phyloP scores from a whole-genome alignment of 768 basidiomycete genomes.

The Suillus subaureus region DNA sequence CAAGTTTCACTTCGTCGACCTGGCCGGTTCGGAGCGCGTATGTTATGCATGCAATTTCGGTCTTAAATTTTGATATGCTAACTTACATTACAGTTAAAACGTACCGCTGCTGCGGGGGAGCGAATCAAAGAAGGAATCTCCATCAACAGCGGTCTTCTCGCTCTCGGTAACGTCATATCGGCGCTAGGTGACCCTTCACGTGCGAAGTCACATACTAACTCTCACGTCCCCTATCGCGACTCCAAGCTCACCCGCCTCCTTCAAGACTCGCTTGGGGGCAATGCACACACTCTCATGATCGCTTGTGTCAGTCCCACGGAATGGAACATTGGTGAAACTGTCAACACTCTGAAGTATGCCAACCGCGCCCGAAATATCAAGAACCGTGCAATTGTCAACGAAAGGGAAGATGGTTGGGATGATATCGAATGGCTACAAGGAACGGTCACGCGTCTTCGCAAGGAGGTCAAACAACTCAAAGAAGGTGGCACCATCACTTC shows the following conservation, averaged over 20 bases:
- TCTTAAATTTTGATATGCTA: constrained; percentile 16
- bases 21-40: constrained; percentile 95
- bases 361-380: constrained; percentile 98
- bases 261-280: constrained; percentile 92
- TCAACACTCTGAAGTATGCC: constrained; percentile 96
- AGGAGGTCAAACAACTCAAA: constrained; percentile 82
- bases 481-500: constrained; percentile 49
- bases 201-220: constrained; percentile 78
- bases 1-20: constrained; percentile 98
- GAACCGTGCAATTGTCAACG: constrained; percentile 89
- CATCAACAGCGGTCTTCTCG: constrained; percentile 95
- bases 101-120: constrained; percentile 94
- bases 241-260: constrained; percentile 88
- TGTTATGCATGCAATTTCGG: constrained; percentile 31
- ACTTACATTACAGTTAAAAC: constrained; percentile 68
- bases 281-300: constrained; percentile 98
- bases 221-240: constrained; percentile 96
- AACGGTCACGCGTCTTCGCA: constrained; percentile 81
- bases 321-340: constrained; percentile 91
- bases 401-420: constrained; percentile 98
- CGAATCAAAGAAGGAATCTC: constrained; percentile 99
- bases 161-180: constrained; percentile 98
- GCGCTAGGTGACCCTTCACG: constrained; percentile 93
- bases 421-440: constrained; percentile 96
- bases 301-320: constrained; percentile 97